Percentiles rank a stretch among this genome's conserved stretches.
These are phyloP conservation scores for Glonium stellatum DNA, from an alignment of 495 filamentous ascomycete species.

Conservation along the genomic window DNA sequence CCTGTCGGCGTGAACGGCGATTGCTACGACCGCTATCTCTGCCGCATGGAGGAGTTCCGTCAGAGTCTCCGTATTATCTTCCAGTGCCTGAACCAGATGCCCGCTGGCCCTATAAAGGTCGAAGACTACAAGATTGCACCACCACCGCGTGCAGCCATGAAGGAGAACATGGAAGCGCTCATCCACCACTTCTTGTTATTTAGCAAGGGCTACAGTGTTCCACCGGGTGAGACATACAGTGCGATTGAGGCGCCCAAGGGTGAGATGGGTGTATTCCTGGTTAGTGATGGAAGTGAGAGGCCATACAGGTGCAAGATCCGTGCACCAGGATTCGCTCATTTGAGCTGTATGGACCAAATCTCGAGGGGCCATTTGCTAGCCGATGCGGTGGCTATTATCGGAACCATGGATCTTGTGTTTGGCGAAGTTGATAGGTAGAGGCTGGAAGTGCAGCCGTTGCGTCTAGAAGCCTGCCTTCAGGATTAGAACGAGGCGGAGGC, in stretches of 20 bases:
- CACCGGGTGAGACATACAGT: constrained; percentile 96
- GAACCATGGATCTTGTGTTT: constrained; percentile 39
- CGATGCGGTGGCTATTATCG: constrained; percentile 95
- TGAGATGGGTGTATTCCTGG: constrained; percentile 98
- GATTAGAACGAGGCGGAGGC: not conserved
- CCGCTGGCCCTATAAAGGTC: constrained; percentile 82
- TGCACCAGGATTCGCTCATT: constrained; percentile 93
- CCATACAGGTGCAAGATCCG: constrained; percentile 98
- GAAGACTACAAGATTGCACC: constrained; percentile 99
- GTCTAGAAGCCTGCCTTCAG: not conserved
- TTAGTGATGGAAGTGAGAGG: constrained; percentile 90
- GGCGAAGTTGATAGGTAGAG: constrained; percentile 24
- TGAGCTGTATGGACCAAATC: constrained; percentile 90
- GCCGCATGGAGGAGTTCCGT: constrained; percentile 99
- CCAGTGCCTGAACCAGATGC: constrained; percentile 99
- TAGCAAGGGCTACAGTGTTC: constrained; percentile 95
- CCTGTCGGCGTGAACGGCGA: constrained; percentile 95
- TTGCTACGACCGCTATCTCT: constrained; percentile 98
- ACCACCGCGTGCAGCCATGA: constrained; percentile 95
- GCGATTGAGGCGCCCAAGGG: constrained; percentile 98
- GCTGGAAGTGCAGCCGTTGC: not conserved
- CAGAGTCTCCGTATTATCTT: constrained; percentile 96
- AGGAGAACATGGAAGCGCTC: constrained; percentile 99
- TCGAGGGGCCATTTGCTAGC: constrained; percentile 86
- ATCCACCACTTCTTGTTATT: constrained; percentile 99